These are phyloP conservation scores for Catharanthus roseus DNA, from an alignment of 257 asterid species.

Conservation along the genomic window DNA sequence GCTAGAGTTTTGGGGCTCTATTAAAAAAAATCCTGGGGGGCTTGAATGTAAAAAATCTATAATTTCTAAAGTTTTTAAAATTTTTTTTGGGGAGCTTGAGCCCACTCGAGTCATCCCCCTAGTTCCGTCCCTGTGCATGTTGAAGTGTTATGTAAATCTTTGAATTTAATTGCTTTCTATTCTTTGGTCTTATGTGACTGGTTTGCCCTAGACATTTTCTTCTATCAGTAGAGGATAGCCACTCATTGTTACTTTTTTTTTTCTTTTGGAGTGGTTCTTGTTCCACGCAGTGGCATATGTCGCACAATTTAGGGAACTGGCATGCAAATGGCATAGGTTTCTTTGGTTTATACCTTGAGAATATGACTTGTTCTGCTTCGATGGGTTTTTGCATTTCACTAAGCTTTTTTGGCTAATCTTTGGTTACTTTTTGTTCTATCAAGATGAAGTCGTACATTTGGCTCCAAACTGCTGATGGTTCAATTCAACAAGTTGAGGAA, in stretches of 20 bases:
- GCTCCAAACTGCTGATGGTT: conserved; percentile 45
- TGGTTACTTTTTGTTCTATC: conserved; percentile 1
- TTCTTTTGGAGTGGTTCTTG: background rate
- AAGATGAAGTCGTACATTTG: conserved; percentile 42
- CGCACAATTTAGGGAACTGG: background rate
- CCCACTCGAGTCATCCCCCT: no score
- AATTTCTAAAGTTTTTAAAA: no score
- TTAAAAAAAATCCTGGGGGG: no score
- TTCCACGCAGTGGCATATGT: background rate
- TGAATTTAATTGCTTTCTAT: background rate
- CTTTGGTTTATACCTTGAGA: background rate
- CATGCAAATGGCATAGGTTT: background rate
- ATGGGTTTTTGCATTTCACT: background rate
- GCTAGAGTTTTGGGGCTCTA: no score
- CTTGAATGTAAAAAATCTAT: no score
- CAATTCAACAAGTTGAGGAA: conserved; percentile 50
- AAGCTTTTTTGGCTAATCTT: conserved; percentile 6
- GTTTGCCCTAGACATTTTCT: background rate
- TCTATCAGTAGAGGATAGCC: background rate
- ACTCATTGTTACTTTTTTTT: background rate
- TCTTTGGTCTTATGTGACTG: background rate
- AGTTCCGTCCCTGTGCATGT: no score
- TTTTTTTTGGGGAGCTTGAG: no score
- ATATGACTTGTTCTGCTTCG: background rate
- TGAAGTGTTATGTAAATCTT: background rate